phyloP scores from a whole-genome alignment of 208 protist genomes.

The Leishmania tropica region DNA sequence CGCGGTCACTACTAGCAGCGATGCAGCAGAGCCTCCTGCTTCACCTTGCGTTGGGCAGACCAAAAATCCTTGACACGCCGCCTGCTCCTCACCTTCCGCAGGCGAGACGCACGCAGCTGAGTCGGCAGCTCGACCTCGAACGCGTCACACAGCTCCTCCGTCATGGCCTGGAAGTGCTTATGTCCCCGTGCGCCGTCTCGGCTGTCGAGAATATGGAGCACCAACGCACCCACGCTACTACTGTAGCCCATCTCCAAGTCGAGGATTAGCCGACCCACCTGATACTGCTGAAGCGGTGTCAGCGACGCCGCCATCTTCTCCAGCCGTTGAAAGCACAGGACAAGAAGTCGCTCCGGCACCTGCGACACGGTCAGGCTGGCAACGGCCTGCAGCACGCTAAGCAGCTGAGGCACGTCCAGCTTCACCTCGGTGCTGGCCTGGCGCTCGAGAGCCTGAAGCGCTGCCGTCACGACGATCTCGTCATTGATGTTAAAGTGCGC shows the following conservation, averaged over 20 bases:
- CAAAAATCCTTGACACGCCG: conserved; percentile 44
- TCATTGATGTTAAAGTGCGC: conserved; percentile 65
- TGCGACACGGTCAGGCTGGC: conserved; percentile 36
- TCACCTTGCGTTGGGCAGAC: conserved; percentile 16
- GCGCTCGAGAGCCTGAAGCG: conserved; percentile 50
- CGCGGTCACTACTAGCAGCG: neutral
- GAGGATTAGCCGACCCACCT: conserved; percentile 57
- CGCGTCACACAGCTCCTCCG: conserved; percentile 74
- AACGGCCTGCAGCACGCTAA: conserved; percentile 66
- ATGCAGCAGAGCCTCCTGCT: conserved; percentile 4
- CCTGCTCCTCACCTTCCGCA: conserved; percentile 53
- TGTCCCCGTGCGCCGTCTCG: conserved; percentile 55
- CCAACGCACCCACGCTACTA: conserved; percentile 54
- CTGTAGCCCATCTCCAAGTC: conserved; percentile 88
- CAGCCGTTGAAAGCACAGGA: conserved; percentile 63
- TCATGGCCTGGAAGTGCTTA: conserved; percentile 41
- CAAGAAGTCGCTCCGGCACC: conserved; percentile 45
- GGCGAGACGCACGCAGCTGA: conserved; percentile 42
- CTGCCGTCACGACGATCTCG: conserved; percentile 35
- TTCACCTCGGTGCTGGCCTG: conserved; percentile 57
- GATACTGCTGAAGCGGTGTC: conserved; percentile 53
- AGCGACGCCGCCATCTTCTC: conserved; percentile 58
- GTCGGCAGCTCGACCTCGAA: conserved; percentile 79
- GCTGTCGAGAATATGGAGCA: conserved; percentile 70
- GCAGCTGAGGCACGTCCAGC: conserved; percentile 60